Evolutionary conservation across 805 yeast species (phyloP), one percentile per base, ranked within the genome.

Genomic region (Tetrapisispora namnaoensis): DNA sequence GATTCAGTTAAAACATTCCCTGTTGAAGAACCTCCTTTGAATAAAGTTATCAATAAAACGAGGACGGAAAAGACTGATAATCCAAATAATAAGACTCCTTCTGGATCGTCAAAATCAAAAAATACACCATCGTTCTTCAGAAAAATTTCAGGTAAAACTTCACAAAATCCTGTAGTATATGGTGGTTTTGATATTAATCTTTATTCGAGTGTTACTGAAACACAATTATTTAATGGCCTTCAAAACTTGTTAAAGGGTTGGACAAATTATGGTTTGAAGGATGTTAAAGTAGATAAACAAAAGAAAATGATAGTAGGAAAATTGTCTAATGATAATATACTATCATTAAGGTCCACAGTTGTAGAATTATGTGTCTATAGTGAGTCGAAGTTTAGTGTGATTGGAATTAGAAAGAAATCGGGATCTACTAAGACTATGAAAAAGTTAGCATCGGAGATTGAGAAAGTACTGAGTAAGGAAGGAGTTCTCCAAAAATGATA

Each of bases 221-320:
- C 69, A 27, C 87, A 83, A 60, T 73, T 83, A 73, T 75, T 77
- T 51, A 77, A 78, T 41, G 87, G 88, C 2, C 67, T 84, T 55
- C 74, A 70, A 60, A 78, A 84, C 41, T 72, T 84, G 48, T 68
- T 84, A 54, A 70, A 65, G 42, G 79, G 83, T 17, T 84, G 93
- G 93, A 74, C 78, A 14, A 78, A 76, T 51, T 83, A 83, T 57
- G 91, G 93, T 9, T 66, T 84, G 56, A 77, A 75, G 54, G 74
- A 78, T 51, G 71, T 84, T 50, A 68, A 65, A 37, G 65, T 76
- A 42, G 74, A 74, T 54, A 68, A 71, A 20, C 63, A 68, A 4
- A 62, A 68, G 7, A 62, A 69, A 56, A 70, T 70, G 32, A 70
- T 84, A 30, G 75, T 74, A n/a, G 90, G 88, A 47, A 72, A 77